Evolutionary conservation across 2,329 filamentous ascomycete species (phyloP).

Genomic region (Microsporum ferrugineum): DNA sequence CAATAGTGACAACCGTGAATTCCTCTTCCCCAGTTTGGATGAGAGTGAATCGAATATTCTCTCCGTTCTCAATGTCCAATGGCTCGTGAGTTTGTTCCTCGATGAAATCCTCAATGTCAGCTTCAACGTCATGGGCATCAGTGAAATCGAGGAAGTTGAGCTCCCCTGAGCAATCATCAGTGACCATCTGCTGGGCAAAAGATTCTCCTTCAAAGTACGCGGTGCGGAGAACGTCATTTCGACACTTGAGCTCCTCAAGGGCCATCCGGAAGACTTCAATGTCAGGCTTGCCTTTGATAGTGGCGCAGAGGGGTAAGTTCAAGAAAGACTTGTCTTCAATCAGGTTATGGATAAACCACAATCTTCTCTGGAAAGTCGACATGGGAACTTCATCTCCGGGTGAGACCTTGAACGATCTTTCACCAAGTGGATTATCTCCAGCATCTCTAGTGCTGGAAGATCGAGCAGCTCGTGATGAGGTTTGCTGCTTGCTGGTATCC

Average conservation of each 20-base stretch:
- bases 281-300: conserved; percentile 14
- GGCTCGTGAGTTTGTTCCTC: conserved; percentile 6
- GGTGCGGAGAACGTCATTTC: conserved; percentile 16
- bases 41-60: conserved; percentile 15
- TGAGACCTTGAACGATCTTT: conserved; percentile 12
- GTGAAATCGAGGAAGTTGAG: conserved; percentile 16
- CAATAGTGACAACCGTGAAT: conserved; percentile 15
- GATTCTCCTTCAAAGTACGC: conserved; percentile 18
- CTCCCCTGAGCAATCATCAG: conserved; percentile 12
- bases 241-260: conserved; percentile 14
- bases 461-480: not conserved
- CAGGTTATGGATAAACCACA: conserved; percentile 20
- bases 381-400: conserved; percentile 14
- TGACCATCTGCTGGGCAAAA: conserved; percentile 17
- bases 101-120: conserved; percentile 10
- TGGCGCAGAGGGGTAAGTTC: conserved; percentile 15
- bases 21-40: conserved; percentile 14
- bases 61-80: conserved; percentile 18
- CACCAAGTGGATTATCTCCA: conserved; percentile 4
- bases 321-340: conserved; percentile 16
- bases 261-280: conserved; percentile 10
- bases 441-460: not conserved
- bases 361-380: conserved; percentile 18
- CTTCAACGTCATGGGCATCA: conserved; percentile 9
- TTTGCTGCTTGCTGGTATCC: not conserved